Conservation (phyloP, 345 rosid species). For the Eucalyptus fibrosa region DNA sequence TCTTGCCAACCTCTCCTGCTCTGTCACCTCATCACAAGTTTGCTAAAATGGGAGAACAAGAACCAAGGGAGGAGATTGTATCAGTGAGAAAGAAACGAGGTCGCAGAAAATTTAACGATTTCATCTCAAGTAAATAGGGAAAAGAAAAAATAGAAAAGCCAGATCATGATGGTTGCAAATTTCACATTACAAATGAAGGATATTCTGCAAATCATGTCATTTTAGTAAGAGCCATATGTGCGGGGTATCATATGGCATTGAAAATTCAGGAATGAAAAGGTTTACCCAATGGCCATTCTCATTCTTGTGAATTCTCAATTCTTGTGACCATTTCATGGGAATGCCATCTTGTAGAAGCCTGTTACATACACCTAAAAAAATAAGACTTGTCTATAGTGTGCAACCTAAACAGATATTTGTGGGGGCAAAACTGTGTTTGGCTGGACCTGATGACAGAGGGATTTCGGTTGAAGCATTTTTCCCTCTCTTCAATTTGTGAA, state of each 20-base stretch:
- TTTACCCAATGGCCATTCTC: background rate
- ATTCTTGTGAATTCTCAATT: background rate
- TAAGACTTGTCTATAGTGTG: background rate
- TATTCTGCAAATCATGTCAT: background rate
- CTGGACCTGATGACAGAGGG: background rate
- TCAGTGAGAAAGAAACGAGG: background rate
- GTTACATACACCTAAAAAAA: background rate
- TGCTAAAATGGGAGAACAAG: background rate
- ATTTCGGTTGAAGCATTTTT: background rate
- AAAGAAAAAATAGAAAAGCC: background rate
- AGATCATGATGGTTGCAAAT: background rate
- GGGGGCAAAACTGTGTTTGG: background rate
- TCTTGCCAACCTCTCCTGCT: background rate
- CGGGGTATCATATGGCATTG: background rate
- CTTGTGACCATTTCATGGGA: background rate
- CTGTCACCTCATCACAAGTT: background rate
- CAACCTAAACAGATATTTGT: background rate
- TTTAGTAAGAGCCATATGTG: background rate
- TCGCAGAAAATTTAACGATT: background rate
- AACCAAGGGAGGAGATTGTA: background rate
- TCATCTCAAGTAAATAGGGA: background rate
- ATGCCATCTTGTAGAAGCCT: background rate
- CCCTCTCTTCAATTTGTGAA: background rate
- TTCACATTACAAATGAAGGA: background rate
- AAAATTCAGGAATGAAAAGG: background rate